These are phyloP conservation scores for Glebionis coronaria DNA, from an alignment of 129 eudicot genomes.

Conservation along the genomic window DNA sequence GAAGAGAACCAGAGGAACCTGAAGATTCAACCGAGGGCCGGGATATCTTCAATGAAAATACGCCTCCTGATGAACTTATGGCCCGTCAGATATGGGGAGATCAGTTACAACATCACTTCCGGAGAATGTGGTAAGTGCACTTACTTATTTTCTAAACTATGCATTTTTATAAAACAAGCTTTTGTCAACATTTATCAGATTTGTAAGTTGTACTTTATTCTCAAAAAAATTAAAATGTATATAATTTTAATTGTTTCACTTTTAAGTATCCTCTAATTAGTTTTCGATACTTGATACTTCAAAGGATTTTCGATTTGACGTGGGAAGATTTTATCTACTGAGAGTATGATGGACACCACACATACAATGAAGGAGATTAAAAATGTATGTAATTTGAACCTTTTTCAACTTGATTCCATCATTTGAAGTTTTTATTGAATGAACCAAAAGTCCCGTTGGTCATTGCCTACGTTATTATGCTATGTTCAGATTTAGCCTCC, in stretches of 20 bases:
- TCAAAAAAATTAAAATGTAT: too few species aligned
- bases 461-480: too few species aligned
- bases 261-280: too few species aligned
- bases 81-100: slow-evolving; percentile 84
- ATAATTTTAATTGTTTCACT: too few species aligned
- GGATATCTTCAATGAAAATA: slow-evolving; percentile 94
- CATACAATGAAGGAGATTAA: slow-evolving; percentile 61
- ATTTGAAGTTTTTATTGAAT: not conserved
- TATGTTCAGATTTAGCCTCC: too few species aligned
- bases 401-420: not conserved
- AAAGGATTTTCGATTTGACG: slow-evolving; percentile 24
- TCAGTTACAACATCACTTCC: too few species aligned
- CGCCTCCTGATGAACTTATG: slow-evolving; percentile 96
- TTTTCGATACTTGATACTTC: not conserved
- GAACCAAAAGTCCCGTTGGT: too few species aligned
- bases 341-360: slow-evolving; percentile 77
- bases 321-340: slow-evolving; percentile 83
- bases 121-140: too few species aligned
- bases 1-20: slow-evolving; percentile 98
- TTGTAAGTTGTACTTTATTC: too few species aligned
- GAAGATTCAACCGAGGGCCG: slow-evolving; percentile 97
- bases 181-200: too few species aligned
- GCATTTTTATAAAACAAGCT: too few species aligned
- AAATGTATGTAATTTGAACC: slow-evolving; percentile 35
- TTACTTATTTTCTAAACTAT: too few species aligned